phyloP scores from a whole-genome alignment of 1,284 basidiomycete genomes.

The Boletus nobilissimus region DNA sequence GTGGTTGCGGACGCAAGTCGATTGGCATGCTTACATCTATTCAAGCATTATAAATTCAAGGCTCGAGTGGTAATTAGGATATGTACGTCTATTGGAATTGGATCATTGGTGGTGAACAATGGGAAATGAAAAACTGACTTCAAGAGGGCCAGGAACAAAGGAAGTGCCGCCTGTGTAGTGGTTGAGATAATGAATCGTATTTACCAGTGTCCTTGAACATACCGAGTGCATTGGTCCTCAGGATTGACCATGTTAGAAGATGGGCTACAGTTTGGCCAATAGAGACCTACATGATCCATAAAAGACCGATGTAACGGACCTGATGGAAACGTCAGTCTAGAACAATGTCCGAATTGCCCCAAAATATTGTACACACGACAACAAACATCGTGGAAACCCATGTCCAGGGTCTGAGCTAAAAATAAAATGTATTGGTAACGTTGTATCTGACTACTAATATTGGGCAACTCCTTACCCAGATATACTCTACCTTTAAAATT shows the following conservation, averaged over 20 bases:
- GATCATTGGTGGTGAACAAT: neutral
- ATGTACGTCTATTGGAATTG: neutral
- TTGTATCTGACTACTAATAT: neutral
- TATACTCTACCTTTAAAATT: neutral
- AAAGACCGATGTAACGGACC: neutral
- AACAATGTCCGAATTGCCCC: neutral
- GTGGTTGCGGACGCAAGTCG: too few species aligned
- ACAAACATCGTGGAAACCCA: neutral
- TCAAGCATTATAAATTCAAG: neutral
- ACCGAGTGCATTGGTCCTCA: neutral
- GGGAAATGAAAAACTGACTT: neutral
- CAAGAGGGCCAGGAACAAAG: neutral
- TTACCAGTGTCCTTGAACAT: neutral
- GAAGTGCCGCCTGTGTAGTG: neutral
- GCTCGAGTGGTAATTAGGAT: neutral
- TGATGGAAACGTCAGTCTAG: neutral
- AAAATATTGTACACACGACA: neutral
- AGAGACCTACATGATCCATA: neutral
- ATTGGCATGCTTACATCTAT: neutral
- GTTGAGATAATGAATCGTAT: neutral
- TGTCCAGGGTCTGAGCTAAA: neutral
- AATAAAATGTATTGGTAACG: too few species aligned
- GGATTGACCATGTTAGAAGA: neutral
- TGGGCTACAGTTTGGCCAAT: neutral
- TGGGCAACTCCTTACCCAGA: neutral